Evolutionary conservation across 192 early-diverging fungal genomes (phyloP).

Genomic region (Coemansia sp.): DNA sequence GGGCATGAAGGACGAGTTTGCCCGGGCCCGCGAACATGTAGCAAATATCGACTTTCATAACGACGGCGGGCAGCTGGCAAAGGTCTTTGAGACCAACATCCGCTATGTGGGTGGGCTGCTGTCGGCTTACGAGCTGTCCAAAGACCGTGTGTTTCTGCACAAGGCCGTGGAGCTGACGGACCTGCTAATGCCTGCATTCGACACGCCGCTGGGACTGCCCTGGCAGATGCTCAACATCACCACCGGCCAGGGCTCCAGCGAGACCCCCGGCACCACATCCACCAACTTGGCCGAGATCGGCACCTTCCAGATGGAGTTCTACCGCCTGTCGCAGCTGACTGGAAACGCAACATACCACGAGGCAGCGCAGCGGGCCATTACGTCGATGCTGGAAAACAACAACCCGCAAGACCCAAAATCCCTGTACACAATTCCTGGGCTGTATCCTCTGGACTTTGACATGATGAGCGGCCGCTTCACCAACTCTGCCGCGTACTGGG

Average conservation of each 20-base stretch:
- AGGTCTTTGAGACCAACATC: constrained; percentile 89
- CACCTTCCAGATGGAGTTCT: constrained; percentile 86
- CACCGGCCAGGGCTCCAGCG: constrained; percentile 53
- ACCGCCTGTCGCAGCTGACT: constrained; percentile 79
- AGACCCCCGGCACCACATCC: constrained; percentile 40
- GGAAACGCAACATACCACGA: constrained; percentile 79
- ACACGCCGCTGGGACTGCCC: constrained; percentile 69
- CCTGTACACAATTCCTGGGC: constrained; percentile 36
- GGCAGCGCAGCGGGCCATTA: constrained; percentile 64
- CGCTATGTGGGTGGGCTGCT: constrained; percentile 84
- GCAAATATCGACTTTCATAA: constrained; percentile 61
- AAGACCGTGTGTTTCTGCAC: constrained; percentile 60
- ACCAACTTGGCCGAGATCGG: constrained; percentile 71
- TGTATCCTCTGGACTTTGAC: constrained; percentile 40
- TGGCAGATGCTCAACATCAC: constrained; percentile 69
- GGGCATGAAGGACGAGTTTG: constrained; percentile 75
- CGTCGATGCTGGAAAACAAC: constrained; percentile 39
- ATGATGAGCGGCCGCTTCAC: constrained; percentile 37
- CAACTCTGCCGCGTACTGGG: constrained; percentile 54
- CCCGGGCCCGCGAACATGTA: constrained; percentile 69
- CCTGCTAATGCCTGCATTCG: constrained; percentile 70
- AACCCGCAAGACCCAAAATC: constrained; percentile 16
- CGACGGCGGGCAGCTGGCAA: constrained; percentile 61
- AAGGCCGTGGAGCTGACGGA: constrained; percentile 79
- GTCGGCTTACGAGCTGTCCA: constrained; percentile 71